These are phyloP conservation scores for Rhododendron ferrugineum DNA, from an alignment of 148 eudicot species.

Conservation along the genomic window DNA sequence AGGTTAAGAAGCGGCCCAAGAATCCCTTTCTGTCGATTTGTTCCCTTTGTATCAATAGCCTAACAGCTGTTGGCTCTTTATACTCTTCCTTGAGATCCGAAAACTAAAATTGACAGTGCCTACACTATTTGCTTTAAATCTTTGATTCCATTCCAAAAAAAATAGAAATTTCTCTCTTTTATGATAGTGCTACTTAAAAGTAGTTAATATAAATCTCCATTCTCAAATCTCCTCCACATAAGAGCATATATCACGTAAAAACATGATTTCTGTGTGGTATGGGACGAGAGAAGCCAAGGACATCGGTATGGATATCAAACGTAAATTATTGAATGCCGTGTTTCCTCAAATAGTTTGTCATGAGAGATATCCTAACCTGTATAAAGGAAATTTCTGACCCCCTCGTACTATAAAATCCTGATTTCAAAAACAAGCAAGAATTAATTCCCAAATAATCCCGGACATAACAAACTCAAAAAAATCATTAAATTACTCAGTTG, in stretches of 20 bases:
- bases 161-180: background rate
- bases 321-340: background rate
- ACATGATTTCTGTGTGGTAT: background rate
- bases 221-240: background rate
- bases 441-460: background rate
- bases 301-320: background rate
- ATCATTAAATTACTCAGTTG: background rate
- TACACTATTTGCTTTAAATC: background rate
- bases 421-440: background rate
- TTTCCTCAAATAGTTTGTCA: background rate
- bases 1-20: background rate
- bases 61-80: background rate
- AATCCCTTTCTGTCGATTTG: background rate
- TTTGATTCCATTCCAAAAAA: background rate
- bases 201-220: background rate
- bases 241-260: background rate
- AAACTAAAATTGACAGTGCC: background rate
- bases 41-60: background rate
- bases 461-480: background rate
- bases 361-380: conserved; percentile 47
- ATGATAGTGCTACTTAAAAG: background rate
- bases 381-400: conserved; percentile 71
- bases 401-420: conserved; percentile 1
- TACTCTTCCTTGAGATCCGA: background rate
- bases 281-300: background rate